phyloP scores from a whole-genome alignment of 2,329 filamentous ascomycete genomes.

The Fusarium coicis region DNA sequence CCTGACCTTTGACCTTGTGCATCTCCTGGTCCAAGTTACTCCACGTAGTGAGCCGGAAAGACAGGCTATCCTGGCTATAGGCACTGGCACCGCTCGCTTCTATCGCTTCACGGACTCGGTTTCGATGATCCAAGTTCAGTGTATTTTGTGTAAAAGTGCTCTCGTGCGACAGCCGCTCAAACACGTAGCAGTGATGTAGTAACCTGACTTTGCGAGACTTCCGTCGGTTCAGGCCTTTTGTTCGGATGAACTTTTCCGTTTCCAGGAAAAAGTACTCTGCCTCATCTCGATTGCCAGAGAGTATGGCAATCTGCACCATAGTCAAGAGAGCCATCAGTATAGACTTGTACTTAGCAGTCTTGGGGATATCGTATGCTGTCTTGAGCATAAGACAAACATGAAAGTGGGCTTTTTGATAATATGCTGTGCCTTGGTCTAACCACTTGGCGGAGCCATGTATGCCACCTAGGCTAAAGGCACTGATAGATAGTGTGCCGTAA shows the following conservation, averaged over 20 bases:
- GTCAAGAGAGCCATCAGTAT: slow-evolving; percentile 34
- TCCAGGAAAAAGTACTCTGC: slow-evolving; percentile 33
- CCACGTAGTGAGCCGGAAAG: slow-evolving; percentile 21
- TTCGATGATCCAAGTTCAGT: slow-evolving; percentile 14
- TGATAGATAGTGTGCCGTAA: slow-evolving; percentile 28
- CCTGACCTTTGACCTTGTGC: slow-evolving; percentile 10
- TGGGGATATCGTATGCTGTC: slow-evolving; percentile 25
- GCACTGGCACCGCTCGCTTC: slow-evolving; percentile 23
- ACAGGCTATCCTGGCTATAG: slow-evolving; percentile 16
- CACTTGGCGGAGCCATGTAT: slow-evolving; percentile 16
- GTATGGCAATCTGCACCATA: slow-evolving; percentile 23
- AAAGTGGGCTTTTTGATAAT: slow-evolving; percentile 12
- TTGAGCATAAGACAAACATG: slow-evolving; percentile 11
- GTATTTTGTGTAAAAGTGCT: slow-evolving; percentile 13
- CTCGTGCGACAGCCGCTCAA: slow-evolving; percentile 21
- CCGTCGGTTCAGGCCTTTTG: slow-evolving; percentile 18
- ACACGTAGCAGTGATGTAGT: slow-evolving; percentile 28
- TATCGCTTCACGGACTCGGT: slow-evolving; percentile 16
- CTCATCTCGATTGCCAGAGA: slow-evolving; percentile 17
- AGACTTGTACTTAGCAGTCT: slow-evolving; percentile 32
- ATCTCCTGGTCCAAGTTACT: slow-evolving; percentile 27
- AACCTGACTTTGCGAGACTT: slow-evolving; percentile 32
- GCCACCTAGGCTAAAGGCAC: slow-evolving; percentile 20
- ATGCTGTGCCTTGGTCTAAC: slow-evolving; percentile 15
- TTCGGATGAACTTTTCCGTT: slow-evolving; percentile 30